Evolutionary conservation across 2,329 filamentous ascomycete species (phyloP).

Genomic region (Fusarium pseudograminearum): DNA sequence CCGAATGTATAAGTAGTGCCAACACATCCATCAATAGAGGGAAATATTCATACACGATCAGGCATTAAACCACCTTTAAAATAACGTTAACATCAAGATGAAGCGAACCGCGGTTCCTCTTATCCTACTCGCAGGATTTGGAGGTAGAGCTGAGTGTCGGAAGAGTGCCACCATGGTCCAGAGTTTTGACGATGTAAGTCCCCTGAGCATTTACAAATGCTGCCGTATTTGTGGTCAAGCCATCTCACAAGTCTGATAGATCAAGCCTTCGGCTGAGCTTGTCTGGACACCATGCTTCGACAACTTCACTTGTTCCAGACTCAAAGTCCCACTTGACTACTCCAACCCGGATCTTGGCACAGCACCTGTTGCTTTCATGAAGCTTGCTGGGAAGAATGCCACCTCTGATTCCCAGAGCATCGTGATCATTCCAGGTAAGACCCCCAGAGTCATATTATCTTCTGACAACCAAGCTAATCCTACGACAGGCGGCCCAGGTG

Average conservation of each 20-base stretch:
- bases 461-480: background rate
- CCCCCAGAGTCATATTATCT: accelerated
- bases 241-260: background rate
- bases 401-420: background rate
- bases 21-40: accelerated
- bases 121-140: background rate
- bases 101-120: background rate
- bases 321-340: background rate
- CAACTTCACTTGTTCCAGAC: background rate
- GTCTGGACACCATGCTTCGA: background rate
- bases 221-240: background rate
- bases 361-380: background rate
- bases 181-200: background rate
- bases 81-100: background rate
- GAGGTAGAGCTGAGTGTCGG: background rate
- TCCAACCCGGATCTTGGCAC: background rate
- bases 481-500: background rate
- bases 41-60: accelerated
- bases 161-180: background rate
- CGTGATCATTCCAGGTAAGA: background rate
- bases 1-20: background rate
- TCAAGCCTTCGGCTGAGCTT: background rate
- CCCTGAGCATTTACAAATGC: background rate
- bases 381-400: background rate
- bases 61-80: background rate